A percentile compares a stretch with the other conserved stretches of the same genome.
Conservation (phyloP, 1,284 basidiomycete genomes). For the Abortiporus biennis region DNA sequence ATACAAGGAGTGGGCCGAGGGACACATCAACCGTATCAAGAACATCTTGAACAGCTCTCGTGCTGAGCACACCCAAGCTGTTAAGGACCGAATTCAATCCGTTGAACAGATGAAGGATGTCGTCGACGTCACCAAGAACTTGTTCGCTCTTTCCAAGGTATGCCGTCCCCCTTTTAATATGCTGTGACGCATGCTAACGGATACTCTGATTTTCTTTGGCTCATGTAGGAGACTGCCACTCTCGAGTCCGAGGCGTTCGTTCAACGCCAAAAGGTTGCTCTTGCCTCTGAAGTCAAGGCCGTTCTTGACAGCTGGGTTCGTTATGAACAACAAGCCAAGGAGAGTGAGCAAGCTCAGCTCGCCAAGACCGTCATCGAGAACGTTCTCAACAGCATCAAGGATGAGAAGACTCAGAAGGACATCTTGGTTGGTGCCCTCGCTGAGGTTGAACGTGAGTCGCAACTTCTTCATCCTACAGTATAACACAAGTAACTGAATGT, state of each 20-base stretch:
- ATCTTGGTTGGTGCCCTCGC: constrained; percentile 80
- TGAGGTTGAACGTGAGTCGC: constrained; percentile 87
- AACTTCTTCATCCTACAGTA: background rate
- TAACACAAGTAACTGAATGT: constrained; percentile 10
- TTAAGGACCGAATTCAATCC: constrained; percentile 87
- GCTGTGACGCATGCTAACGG: background rate
- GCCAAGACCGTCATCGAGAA: constrained; percentile 84
- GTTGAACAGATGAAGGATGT: constrained; percentile 95
- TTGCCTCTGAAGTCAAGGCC: constrained; percentile 87
- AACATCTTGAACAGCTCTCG: constrained; percentile 81
- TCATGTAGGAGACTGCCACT: constrained; percentile 78
- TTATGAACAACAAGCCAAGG: constrained; percentile 94
- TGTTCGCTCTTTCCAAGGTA: constrained; percentile 92
- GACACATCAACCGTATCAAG: constrained; percentile 81
- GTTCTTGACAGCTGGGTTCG: constrained; percentile 99
- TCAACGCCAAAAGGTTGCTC: constrained; percentile 83
- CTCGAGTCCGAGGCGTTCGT: constrained; percentile 90
- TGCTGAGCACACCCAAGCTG: constrained; percentile 87
- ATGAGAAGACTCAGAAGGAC: constrained; percentile 93
- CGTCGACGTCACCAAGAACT: constrained; percentile 81
- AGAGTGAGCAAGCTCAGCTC: constrained; percentile 91
- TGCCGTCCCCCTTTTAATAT: constrained; percentile 12
- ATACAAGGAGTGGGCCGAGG: constrained; percentile 91
- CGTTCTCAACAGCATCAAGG: constrained; percentile 77
- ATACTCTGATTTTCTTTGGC: background rate